Evolutionary conservation across 139 green algal genomes (phyloP).

Genomic region (Pseudopediastrum boryanum): DNA sequence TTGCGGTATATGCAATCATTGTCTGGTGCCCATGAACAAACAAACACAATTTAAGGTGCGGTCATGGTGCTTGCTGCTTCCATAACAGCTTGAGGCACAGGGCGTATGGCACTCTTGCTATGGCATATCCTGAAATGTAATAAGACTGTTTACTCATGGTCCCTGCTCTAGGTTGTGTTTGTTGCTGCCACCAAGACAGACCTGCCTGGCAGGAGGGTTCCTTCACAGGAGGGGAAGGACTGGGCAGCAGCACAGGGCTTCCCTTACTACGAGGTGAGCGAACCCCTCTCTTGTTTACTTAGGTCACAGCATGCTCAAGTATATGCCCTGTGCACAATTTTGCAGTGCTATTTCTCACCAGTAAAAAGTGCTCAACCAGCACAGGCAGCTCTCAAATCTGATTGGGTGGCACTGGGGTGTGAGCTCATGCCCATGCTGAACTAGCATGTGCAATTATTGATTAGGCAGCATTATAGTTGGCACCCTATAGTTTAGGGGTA

Average conservation of each 20-base stretch:
- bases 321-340: background rate
- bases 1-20: background rate
- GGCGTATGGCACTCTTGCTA: too few relatives aligned
- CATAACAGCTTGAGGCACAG: too few relatives aligned
- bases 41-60: too few relatives aligned
- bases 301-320: background rate
- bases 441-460: background rate
- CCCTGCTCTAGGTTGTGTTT: conserved; percentile 49
- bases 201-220: conserved; percentile 54
- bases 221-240: conserved; percentile 59
- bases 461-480: background rate
- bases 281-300: too few relatives aligned
- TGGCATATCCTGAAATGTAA: too few relatives aligned
- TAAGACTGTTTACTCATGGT: too few relatives aligned
- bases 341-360: background rate
- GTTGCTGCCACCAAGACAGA: conserved; percentile 63
- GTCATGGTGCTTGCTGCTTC: too few relatives aligned
- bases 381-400: background rate
- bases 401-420: conserved; percentile 3
- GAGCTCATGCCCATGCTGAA: background rate
- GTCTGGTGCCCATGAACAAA: background rate
- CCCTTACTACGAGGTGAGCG: conserved; percentile 59
- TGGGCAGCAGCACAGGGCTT: conserved; percentile 60
- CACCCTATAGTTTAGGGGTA: too few relatives aligned
- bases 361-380: background rate